These are phyloP conservation scores for Vanrija pseudolonga DNA, from an alignment of 1,284 basidiomycete genomes.

Conservation along the genomic window DNA sequence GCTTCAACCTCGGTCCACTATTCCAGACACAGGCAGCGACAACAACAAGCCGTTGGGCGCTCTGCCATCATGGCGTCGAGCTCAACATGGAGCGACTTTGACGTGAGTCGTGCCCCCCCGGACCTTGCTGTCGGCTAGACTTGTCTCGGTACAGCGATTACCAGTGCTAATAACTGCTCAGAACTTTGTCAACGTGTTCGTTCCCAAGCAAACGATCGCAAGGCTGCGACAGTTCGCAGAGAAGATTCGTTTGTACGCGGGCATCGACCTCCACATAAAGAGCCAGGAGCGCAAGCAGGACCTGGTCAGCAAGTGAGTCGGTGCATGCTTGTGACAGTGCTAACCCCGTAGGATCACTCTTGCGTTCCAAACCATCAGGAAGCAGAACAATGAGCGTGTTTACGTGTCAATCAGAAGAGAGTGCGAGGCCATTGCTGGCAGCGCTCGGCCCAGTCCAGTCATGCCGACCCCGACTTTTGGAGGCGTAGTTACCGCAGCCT, in stretches of 20 bases:
- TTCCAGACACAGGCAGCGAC: background rate
- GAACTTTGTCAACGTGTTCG: constrained; percentile 28
- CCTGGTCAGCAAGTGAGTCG: constrained; percentile 35
- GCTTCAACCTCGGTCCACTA: background rate
- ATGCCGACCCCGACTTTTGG: constrained; percentile 21
- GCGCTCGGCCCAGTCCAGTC: background rate
- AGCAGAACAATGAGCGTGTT: constrained; percentile 7
- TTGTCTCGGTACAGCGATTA: background rate
- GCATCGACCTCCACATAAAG: constrained; percentile 20
- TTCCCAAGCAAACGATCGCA: constrained; percentile 31
- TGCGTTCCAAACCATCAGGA: constrained; percentile 25
- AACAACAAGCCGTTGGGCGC: too few species aligned
- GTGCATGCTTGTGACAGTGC: background rate
- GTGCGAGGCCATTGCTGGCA: constrained; percentile 18
- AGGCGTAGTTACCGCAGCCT: constrained; percentile 3
- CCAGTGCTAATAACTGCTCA: constrained; percentile 7
- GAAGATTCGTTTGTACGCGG: constrained; percentile 13
- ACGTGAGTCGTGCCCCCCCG: constrained; percentile 2
- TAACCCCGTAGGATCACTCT: constrained; percentile 14
- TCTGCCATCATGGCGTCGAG: constrained; percentile 3
- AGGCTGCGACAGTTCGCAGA: constrained; percentile 27
- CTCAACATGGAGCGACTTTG: constrained; percentile 7
- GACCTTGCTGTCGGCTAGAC: background rate
- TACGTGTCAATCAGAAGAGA: constrained; percentile 21
- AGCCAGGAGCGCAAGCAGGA: constrained; percentile 36